Percentiles rank a stretch among this genome's conserved stretches.
These are phyloP conservation scores for Middelhovenomyces tepae DNA, from an alignment of 805 yeast genomes.

Conservation along the genomic window DNA sequence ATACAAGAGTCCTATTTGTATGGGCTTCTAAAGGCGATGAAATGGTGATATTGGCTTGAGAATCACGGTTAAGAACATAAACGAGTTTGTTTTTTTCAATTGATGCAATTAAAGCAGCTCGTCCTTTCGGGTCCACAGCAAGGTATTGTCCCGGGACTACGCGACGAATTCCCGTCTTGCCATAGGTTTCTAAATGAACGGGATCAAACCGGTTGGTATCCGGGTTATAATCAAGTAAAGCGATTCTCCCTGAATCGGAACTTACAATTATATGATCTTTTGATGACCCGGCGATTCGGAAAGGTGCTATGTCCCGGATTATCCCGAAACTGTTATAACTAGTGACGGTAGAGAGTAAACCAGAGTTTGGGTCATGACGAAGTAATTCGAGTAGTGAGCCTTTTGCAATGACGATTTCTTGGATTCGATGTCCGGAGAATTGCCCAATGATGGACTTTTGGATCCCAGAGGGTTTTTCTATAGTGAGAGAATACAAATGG, in stretches of 20 bases:
- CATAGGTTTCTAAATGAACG: slow-evolving; percentile 52
- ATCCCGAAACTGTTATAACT: slow-evolving; percentile 48
- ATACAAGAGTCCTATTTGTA: slow-evolving; percentile 42
- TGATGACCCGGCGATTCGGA: slow-evolving; percentile 45
- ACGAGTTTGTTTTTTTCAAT: slow-evolving; percentile 68
- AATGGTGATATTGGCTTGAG: slow-evolving; percentile 39
- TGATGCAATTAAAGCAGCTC: slow-evolving; percentile 65
- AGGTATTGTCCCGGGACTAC: slow-evolving; percentile 67
- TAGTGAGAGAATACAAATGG: slow-evolving; percentile 61
- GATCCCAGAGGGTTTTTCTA: slow-evolving; percentile 51
- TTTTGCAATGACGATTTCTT: slow-evolving; percentile 54
- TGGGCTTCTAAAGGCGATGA: slow-evolving; percentile 71
- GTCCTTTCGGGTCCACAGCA: slow-evolving; percentile 58
- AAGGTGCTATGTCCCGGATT: slow-evolving; percentile 42
- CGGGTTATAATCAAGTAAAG: slow-evolving; percentile 40
- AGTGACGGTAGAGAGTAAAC: slow-evolving; percentile 39
- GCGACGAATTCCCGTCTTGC: slow-evolving; percentile 68
- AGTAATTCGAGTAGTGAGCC: slow-evolving; percentile 47
- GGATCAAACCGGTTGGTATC: slow-evolving; percentile 32
- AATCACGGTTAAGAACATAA: slow-evolving; percentile 49
- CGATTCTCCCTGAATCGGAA: slow-evolving; percentile 71
- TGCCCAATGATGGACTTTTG: slow-evolving; percentile 55
- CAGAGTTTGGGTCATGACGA: slow-evolving; percentile 45
- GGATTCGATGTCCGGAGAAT: slow-evolving; percentile 50
- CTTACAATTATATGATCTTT: slow-evolving; percentile 57